Percentiles rank a stretch among this genome's conserved stretches.
Conservation (phyloP, 257 asterid species). For the Anisodus acutangulus region DNA sequence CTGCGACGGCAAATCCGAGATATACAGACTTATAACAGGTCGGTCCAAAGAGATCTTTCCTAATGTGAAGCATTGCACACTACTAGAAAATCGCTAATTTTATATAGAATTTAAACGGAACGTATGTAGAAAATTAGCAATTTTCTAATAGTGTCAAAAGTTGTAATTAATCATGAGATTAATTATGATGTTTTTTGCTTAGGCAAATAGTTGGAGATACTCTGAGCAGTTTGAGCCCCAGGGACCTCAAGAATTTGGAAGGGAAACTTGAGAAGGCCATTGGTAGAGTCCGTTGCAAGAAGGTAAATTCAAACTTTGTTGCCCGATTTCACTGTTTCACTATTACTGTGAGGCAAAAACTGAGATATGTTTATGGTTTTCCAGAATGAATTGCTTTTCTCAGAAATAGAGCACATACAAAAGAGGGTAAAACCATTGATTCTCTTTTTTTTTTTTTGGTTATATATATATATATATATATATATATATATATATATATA, state of each 20-base stretch:
- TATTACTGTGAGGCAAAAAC: slow-evolving; percentile 9
- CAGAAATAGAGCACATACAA: slow-evolving; percentile 92
- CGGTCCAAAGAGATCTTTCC: neutral
- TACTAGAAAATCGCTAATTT: neutral
- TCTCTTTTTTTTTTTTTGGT: too few relatives aligned
- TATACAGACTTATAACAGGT: slow-evolving; percentile 67
- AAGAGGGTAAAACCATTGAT: slow-evolving; percentile 57
- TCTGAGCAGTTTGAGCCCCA: slow-evolving; percentile 48
- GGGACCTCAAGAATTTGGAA: slow-evolving; percentile 65
- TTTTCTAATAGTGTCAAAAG: neutral
- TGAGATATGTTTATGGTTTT: slow-evolving; percentile 26
- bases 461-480: too few relatives aligned
- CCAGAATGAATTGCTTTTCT: slow-evolving; percentile 80
- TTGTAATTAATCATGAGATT: neutral
- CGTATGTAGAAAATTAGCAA: neutral
- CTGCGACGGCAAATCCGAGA: slow-evolving; percentile 67
- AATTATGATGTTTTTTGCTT: neutral
- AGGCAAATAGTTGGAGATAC: slow-evolving; percentile 82
- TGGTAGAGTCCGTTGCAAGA: slow-evolving; percentile 70
- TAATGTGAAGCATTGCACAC: neutral
- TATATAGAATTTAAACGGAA: neutral
- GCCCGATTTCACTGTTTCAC: neutral
- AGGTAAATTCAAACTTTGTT: slow-evolving; percentile 42
- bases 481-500: too few relatives aligned
- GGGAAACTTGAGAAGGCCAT: slow-evolving; percentile 74